Conservation (phyloP, 495 filamentous ascomycete genomes). For the Hypoxylon subgilvum region DNA sequence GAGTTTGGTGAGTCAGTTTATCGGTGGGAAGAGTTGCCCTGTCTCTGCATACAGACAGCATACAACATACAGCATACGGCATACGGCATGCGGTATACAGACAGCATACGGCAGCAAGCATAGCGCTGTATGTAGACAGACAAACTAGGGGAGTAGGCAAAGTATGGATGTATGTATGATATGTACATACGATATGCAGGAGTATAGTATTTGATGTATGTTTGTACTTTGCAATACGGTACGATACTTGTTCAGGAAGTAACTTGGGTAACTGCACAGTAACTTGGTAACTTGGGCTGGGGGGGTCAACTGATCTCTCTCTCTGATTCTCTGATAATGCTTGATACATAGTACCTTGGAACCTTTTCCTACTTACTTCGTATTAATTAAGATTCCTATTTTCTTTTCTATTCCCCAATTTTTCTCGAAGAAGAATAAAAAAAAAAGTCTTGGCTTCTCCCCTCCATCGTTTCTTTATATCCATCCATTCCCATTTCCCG, state of each 20-base stretch:
- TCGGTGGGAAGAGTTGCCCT: neutral
- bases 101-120: too few species aligned
- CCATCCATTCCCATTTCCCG: slow-evolving; percentile 36
- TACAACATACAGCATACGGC: too few species aligned
- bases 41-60: too few species aligned
- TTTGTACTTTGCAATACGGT: neutral
- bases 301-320: neutral
- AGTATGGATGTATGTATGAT: too few species aligned
- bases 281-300: neutral
- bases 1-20: slow-evolving; percentile 15
- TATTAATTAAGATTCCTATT: neutral
- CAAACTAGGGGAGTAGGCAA: too few species aligned
- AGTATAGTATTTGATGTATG: too few species aligned
- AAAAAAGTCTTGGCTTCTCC: slow-evolving; percentile 36
- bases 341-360: neutral
- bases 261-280: neutral
- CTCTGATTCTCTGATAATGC: neutral
- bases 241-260: neutral
- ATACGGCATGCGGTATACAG: too few species aligned
- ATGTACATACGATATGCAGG: too few species aligned
- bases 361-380: neutral
- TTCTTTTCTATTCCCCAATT: slow-evolving; percentile 22
- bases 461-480: slow-evolving; percentile 35
- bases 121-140: too few species aligned
- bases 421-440: slow-evolving; percentile 7